Percentiles rank a stretch among this genome's conserved stretches.
Evolutionary conservation across 1,139 yeast genomes (phyloP).

Genomic region (Blastobotrys indianensis): DNA sequence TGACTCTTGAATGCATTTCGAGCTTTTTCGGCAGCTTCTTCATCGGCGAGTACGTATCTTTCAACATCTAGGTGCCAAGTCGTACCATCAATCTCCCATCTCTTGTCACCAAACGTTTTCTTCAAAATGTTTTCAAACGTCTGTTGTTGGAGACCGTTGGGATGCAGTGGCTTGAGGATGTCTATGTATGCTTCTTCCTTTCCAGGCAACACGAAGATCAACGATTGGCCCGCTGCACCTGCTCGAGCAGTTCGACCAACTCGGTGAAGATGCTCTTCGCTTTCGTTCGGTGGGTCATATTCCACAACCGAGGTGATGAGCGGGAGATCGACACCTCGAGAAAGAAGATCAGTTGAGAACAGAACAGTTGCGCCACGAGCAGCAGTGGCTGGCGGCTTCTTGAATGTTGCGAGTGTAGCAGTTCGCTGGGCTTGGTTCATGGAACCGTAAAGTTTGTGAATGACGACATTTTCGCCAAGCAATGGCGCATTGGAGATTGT

Average conservation of each 20-base stretch:
- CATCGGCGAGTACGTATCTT: slow-evolving; percentile 75
- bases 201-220: slow-evolving; percentile 78
- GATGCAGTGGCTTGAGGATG: slow-evolving; percentile 52
- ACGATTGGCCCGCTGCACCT: slow-evolving; percentile 64
- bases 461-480: slow-evolving; percentile 43
- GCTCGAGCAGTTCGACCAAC: slow-evolving; percentile 98
- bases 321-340: slow-evolving; percentile 84
- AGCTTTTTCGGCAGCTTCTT: slow-evolving; percentile 62
- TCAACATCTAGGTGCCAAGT: slow-evolving; percentile 92
- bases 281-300: slow-evolving; percentile 86
- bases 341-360: slow-evolving; percentile 87
- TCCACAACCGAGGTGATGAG: slow-evolving; percentile 73
- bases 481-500: slow-evolving; percentile 50
- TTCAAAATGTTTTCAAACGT: slow-evolving; percentile 51
- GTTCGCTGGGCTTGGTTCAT: slow-evolving; percentile 77
- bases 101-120: slow-evolving; percentile 59
- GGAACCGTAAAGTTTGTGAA: slow-evolving; percentile 89
- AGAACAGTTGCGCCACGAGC: slow-evolving; percentile 52
- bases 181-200: slow-evolving; percentile 79
- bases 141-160: slow-evolving; percentile 47
- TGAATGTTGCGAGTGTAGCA: slow-evolving; percentile 62
- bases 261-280: slow-evolving; percentile 90
- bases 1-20: slow-evolving; percentile 81
- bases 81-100: slow-evolving; percentile 92
- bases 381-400: slow-evolving; percentile 14